Base-by-base conservation (phyloP, 2,329 filamentous ascomycete genomes). In the Paecilomyces variotii region DNA sequence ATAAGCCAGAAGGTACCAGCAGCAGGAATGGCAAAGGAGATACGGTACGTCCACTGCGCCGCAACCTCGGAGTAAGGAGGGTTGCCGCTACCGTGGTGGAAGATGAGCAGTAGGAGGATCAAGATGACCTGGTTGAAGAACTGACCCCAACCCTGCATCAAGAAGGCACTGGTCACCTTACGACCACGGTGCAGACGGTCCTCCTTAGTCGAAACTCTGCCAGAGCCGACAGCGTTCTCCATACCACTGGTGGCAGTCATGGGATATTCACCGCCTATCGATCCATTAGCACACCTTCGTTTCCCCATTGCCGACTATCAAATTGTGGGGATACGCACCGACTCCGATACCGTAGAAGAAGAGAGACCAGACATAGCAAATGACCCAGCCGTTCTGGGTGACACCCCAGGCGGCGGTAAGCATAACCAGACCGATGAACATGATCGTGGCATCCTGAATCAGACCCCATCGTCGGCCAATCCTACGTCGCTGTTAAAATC, bases 131-230 rank as follows among this genome's bases (percentile, higher is more conserved):
- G 93, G 84, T 97, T 97, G 80, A 90, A 81, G 73, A 96, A 90
- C 76, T 97, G 93, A 64, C 93, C 93, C 93, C 93, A 97, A 57
- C 93, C 93, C 77, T 97, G 93, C 93, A 97, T 97, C 76, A 97
- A 77, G 80, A 97, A 97, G 59, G 93, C 92, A 74, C 88, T 91
- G 64, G 91, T 96, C 72, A 97, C 93, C 76, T 96, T 96, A 70
- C 93, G 90, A 63, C 93, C 93, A 77, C 93, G 91, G 79, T 97
- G 93, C 56, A 97, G 86, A 72, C 93, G 90, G 73, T 97, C 93
- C 57, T 96, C 91, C 62, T 87, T 88, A 59, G 91, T 96, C 5
- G 93, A 97, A 57, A 96, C 78, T 73, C 88, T 92, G 62, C 93
- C 92, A 39, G 90, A 79, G n/a, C 89, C 86, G 53, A 92, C 88